Base-by-base conservation (phyloP, 1,284 basidiomycete genomes). In the Fomitopsis betulina region DNA sequence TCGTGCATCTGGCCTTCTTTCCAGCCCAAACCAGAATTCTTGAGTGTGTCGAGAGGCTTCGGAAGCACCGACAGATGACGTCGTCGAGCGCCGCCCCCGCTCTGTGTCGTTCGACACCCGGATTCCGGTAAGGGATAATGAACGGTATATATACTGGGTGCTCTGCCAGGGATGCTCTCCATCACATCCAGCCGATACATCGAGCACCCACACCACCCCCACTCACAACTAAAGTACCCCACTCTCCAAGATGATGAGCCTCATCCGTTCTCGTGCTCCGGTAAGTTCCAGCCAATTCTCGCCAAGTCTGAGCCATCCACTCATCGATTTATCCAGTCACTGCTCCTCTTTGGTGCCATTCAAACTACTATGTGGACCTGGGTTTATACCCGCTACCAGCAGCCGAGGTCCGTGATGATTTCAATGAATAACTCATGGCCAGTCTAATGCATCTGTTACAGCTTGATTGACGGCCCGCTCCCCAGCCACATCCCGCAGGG, bases 331-430 rank as follows among this genome's bases (percentile, higher is more conserved):
- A n/a, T n/a, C 19, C 33, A 55, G 53, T 30, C 38, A 9, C 25
- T 55, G 13, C 23, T 55, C 30, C 53, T 55, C 15, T 55, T 55
- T 40, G 42, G 53, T 40, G 19, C 40, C 38, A 33, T 55, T 15
- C 53, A 55, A 40, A 45, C 53, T 35, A 40, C 40, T 19, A 45
- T 55, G 39, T 55, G 53, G 53, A 35, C 25, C 17, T 55, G 53
- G 53, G 39, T 55, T 27, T 55, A 55, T 32, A 55, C 21, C 15
- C 53, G 38, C 12, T 43, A 27, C 30, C 53, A 35, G 21, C n/a
- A 45, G 17, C 53, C 53, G 33, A 42, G 53, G 53, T 51, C 19
- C 19, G 49, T 51, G n/a, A 7, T 35, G 19, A 3, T 10, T 19
- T 21, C 17, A n/a, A n/a, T 51, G 8, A 37, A 12, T 9, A 30